These are phyloP conservation scores for Aphanomyces euteiches DNA, from an alignment of 352 stramenopile genomes.

Conservation along the genomic window DNA sequence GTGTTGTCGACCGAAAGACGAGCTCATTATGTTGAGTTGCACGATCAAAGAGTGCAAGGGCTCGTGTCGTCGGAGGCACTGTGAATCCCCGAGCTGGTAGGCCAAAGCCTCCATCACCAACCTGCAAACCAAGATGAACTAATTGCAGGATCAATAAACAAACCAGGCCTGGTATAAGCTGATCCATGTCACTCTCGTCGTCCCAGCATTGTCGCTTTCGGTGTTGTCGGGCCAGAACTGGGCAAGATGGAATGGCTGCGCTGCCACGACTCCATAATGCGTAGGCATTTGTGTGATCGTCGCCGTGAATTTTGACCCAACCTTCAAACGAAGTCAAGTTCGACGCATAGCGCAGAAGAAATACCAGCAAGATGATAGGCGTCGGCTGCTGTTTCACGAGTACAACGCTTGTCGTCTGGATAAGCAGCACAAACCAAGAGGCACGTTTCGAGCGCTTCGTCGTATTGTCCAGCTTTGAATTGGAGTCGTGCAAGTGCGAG, in stretches of 20 bases:
- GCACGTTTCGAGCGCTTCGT: slow-evolving; percentile 29
- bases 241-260: slow-evolving; percentile 21
- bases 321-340: slow-evolving; percentile 12
- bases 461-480: slow-evolving; percentile 35
- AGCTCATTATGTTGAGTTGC: slow-evolving; percentile 25
- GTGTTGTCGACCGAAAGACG: slow-evolving; percentile 31
- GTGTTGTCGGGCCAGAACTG: slow-evolving; percentile 27
- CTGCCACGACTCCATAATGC: slow-evolving; percentile 32
- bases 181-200: background rate
- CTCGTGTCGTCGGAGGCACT: slow-evolving; percentile 9
- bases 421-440: slow-evolving; percentile 24
- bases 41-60: slow-evolving; percentile 18
- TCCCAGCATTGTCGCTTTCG: slow-evolving; percentile 29
- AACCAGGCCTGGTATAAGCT: slow-evolving; percentile 13
- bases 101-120: background rate
- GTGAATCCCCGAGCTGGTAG: slow-evolving; percentile 12
- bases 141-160: background rate
- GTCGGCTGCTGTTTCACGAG: slow-evolving; percentile 29
- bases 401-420: slow-evolving; percentile 1
- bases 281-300: slow-evolving; percentile 35
- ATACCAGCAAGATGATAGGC: slow-evolving; percentile 32
- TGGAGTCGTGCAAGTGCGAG: slow-evolving; percentile 35
- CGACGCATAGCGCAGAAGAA: background rate
- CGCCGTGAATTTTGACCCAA: slow-evolving; percentile 37
- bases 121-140: background rate